A percentile compares a stretch with the other conserved stretches of the same genome.
These are phyloP conservation scores for Monosporozyma siamensis DNA, from an alignment of 805 yeast genomes.

Conservation along the genomic window DNA sequence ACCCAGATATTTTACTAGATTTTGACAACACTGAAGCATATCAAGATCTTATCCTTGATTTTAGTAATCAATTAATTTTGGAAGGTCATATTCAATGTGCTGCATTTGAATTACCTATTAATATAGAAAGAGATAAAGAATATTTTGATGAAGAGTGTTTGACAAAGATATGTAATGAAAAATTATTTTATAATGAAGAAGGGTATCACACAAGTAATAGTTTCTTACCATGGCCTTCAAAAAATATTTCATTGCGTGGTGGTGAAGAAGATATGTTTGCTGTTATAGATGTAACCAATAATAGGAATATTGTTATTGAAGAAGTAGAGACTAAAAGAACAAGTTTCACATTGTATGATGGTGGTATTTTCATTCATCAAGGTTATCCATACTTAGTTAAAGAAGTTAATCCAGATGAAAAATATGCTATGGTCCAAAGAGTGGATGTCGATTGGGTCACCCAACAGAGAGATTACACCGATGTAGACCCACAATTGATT, in stretches of 20 bases:
- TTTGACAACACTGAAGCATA: constrained; percentile 42
- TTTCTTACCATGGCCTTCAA: constrained; percentile 76
- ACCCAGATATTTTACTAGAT: constrained; percentile 30
- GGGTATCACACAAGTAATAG: constrained; percentile 47
- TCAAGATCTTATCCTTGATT: constrained; percentile 51
- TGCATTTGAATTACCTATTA: constrained; percentile 72
- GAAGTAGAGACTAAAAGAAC: constrained; percentile 84
- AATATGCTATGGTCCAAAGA: constrained; percentile 73
- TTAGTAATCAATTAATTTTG: constrained; percentile 51
- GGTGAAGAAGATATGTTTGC: constrained; percentile 76
- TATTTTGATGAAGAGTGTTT: constrained; percentile 40
- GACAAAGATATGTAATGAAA: constrained; percentile 31
- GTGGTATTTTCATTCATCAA: constrained; percentile 90
- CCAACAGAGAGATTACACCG: constrained; percentile 82
- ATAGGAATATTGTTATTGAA: constrained; percentile 70
- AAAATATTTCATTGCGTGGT: constrained; percentile 69
- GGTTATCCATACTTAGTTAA: constrained; percentile 82
- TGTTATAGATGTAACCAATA: constrained; percentile 80
- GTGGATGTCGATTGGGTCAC: constrained; percentile 95
- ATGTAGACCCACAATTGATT: constrained; percentile 77
- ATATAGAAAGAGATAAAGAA: constrained; percentile 39
- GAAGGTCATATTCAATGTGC: constrained; percentile 93
- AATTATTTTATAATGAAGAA: constrained; percentile 34
- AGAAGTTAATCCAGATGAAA: constrained; percentile 72
- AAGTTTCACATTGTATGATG: constrained; percentile 81